These are phyloP conservation scores for Gyrodon lividus DNA, from an alignment of 768 basidiomycete genomes.

Conservation along the genomic window DNA sequence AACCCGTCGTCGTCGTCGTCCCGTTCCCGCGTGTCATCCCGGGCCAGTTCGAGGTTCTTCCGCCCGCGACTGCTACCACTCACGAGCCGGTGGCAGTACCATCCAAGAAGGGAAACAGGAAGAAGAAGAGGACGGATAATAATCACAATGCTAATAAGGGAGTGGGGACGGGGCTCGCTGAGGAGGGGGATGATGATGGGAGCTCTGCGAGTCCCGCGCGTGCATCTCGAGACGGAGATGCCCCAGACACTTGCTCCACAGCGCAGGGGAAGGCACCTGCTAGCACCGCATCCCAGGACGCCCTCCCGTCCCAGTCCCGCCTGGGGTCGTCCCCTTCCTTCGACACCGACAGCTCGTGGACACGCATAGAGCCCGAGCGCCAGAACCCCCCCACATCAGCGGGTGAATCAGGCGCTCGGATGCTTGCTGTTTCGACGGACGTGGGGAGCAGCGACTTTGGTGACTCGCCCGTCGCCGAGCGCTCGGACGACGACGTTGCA, in stretches of 20 bases:
- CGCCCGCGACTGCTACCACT: neutral
- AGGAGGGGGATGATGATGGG: conserved; percentile 9
- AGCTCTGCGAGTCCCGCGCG: conserved; percentile 1
- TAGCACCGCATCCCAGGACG: conserved; percentile 7
- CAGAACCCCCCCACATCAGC: conserved; percentile 10
- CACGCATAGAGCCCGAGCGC: conserved; percentile 55
- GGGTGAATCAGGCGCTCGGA: conserved; percentile 6
- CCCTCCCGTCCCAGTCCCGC: conserved; percentile 25
- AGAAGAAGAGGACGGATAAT: conserved; percentile 41
- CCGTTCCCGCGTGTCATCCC: conserved; percentile 42
- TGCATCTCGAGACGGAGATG: conserved; percentile 12
- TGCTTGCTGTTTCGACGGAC: conserved; percentile 30
- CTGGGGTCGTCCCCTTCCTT: conserved; percentile 20
- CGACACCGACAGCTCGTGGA: conserved; percentile 68
- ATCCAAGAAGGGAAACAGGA: conserved; percentile 41
- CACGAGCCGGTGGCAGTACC: conserved; percentile 2
- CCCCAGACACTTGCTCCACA: conserved; percentile 11
- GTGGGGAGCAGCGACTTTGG: conserved; percentile 49
- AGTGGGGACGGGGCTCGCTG: neutral
- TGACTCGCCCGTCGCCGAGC: conserved; percentile 36
- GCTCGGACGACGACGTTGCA: conserved; percentile 28
- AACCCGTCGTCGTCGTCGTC: conserved; percentile 30
- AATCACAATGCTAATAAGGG: conserved; percentile 28
- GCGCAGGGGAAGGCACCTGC: conserved; percentile 5
- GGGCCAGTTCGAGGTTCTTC: conserved; percentile 41